Percentiles rank a stretch among this genome's conserved stretches.
Evolutionary conservation across 768 basidiomycete genomes (phyloP).

Genomic region (Xerocomellus intermedius): DNA sequence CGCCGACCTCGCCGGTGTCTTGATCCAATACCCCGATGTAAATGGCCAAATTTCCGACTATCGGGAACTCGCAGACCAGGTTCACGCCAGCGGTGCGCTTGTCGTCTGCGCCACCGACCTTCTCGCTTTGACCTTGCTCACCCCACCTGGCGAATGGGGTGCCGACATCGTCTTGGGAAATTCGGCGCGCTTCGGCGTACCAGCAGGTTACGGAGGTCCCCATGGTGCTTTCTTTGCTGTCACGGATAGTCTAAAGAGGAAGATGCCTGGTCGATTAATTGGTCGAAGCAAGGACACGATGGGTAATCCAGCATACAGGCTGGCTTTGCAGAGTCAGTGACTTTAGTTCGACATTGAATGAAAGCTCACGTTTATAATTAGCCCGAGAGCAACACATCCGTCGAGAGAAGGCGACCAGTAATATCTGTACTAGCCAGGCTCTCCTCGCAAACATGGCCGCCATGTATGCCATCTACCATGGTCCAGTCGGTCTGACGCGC

Average conservation of each 20-base stretch:
- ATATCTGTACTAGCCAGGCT: slow-evolving; percentile 97
- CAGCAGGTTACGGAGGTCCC: slow-evolving; percentile 95
- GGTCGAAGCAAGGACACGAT: slow-evolving; percentile 83
- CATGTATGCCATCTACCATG: slow-evolving; percentile 98
- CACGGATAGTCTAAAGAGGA: slow-evolving; percentile 87
- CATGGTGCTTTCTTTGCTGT: slow-evolving; percentile 98
- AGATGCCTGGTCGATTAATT: slow-evolving; percentile 98
- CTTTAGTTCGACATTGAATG: not conserved
- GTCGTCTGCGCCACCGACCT: slow-evolving; percentile 90
- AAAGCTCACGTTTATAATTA: slow-evolving; percentile 31
- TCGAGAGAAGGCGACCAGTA: slow-evolving; percentile 96
- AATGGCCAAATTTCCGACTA: slow-evolving; percentile 82
- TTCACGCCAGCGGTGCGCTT: slow-evolving; percentile 76
- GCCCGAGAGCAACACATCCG: slow-evolving; percentile 97
- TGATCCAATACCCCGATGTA: slow-evolving; percentile 94
- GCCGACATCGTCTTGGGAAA: slow-evolving; percentile 95
- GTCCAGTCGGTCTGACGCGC: slow-evolving; percentile 76
- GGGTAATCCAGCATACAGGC: slow-evolving; percentile 85
- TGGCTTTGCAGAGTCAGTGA: slow-evolving; percentile 88
- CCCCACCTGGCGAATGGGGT: slow-evolving; percentile 98
- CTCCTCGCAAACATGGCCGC: slow-evolving; percentile 99
- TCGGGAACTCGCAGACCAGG: slow-evolving; percentile 55
- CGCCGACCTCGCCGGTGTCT: slow-evolving; percentile 75
- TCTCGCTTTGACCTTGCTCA: slow-evolving; percentile 87
- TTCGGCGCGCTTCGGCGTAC: slow-evolving; percentile 95